Evolutionary conservation across 1,284 basidiomycete genomes (phyloP).

Genomic region (Rhodotorula sp.): DNA sequence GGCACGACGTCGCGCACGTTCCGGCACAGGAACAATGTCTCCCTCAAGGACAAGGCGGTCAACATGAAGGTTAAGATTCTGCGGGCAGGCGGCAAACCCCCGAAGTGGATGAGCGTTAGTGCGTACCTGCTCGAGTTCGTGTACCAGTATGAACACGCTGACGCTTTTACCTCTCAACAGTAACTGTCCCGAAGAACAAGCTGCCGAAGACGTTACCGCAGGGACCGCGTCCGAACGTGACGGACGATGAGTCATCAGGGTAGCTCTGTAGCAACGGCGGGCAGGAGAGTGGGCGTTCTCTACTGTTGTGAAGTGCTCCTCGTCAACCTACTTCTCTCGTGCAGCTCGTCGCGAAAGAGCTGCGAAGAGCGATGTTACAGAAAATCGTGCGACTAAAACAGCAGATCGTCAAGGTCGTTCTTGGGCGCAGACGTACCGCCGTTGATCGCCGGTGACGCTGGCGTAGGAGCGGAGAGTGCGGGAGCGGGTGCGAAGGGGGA

Average conservation of each 20-base stretch:
- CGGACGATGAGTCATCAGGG: constrained; percentile 12
- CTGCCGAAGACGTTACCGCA: not conserved
- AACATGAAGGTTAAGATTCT: constrained; percentile 2
- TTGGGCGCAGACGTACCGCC: constrained; percentile 1
- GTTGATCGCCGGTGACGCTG: not conserved
- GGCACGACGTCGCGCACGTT: not conserved
- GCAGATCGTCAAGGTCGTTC: constrained; percentile 31
- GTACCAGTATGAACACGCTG: not conserved
- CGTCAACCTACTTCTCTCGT: not conserved
- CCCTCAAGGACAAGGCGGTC: constrained; percentile 31
- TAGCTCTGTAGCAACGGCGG: too few relatives aligned
- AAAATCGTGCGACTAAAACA: constrained; percentile 14
- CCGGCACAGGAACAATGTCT: constrained; percentile 1
- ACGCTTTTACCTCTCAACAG: not conserved
- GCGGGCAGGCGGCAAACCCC: not conserved
- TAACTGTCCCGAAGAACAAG: not conserved
- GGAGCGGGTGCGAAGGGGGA: not conserved
- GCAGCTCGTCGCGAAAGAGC: not conserved
- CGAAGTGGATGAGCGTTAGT: not conserved
- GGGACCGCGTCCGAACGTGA: not conserved
- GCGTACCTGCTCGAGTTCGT: not conserved
- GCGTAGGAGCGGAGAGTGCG: not conserved
- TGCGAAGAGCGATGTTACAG: not conserved
- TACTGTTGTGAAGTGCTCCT: not conserved
- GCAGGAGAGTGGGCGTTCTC: not conserved